Conservation (phyloP, 164 flowering plant genomes). For the Nymphaea colorata region DNA sequence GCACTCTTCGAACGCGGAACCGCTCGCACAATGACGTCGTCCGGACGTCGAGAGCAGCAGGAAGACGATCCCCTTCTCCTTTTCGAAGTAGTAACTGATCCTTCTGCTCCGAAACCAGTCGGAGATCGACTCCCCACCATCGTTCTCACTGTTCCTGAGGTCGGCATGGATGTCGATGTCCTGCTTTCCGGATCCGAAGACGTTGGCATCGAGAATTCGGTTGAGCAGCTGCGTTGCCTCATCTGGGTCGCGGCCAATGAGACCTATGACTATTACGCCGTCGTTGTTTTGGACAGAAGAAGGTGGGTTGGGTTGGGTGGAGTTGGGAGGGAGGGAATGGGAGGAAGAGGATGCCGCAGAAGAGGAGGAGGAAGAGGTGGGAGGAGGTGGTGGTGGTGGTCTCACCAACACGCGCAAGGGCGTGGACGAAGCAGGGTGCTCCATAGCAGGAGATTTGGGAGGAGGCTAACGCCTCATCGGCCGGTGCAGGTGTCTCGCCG, state of each 20-base stretch:
- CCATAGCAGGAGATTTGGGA: neutral
- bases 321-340: constrained; percentile 13
- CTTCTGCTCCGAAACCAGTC: constrained; percentile 39
- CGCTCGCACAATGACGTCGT: constrained; percentile 11
- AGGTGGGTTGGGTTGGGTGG: neutral
- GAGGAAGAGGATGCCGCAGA: constrained; percentile 7
- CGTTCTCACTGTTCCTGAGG: constrained; percentile 8
- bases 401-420: neutral
- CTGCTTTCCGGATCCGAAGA: constrained; percentile 55
- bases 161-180: constrained; percentile 16
- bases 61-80: constrained; percentile 55
- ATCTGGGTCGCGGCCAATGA: constrained; percentile 38
- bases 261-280: constrained; percentile 75
- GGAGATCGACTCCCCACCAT: constrained; percentile 1
- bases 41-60: constrained; percentile 34
- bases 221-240: constrained; percentile 50
- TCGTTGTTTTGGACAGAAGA: neutral
- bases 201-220: constrained; percentile 51
- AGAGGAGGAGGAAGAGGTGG: constrained; percentile 14
- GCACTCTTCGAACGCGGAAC: constrained; percentile 35
- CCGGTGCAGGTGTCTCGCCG: too few species aligned
- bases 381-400: constrained; percentile 5
- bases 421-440: constrained; percentile 1
- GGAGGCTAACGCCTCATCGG: too few species aligned
- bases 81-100: constrained; percentile 52